Conservation (phyloP, 495 filamentous ascomycete species). For the Penicillium roqueforti region DNA sequence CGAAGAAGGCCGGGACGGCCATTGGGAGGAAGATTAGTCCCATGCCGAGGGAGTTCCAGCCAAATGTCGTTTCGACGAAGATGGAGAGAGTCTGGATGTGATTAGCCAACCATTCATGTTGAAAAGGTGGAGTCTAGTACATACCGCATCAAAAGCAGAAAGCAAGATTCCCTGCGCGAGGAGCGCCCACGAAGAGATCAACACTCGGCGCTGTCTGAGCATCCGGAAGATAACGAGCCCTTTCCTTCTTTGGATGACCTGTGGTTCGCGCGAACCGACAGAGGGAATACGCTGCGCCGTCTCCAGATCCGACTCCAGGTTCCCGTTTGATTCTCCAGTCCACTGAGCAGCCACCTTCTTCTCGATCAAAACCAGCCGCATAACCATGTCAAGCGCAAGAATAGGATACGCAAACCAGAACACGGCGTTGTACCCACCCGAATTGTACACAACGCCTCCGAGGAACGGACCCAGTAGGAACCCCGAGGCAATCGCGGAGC, state of each 20-base stretch:
- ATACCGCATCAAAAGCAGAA: constrained; percentile 34
- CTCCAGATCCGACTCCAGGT: constrained; percentile 1
- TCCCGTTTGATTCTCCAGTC: constrained; percentile 3
- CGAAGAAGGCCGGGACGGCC: constrained; percentile 59
- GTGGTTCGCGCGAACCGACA: neutral
- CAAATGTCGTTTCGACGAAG: constrained; percentile 58
- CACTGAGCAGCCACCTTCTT: constrained; percentile 45
- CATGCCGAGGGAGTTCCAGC: constrained; percentile 64
- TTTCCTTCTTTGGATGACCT: neutral
- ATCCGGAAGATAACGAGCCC: constrained; percentile 22
- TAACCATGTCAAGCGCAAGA: constrained; percentile 56
- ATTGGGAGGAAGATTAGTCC: constrained; percentile 70
- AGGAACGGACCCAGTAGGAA: constrained; percentile 50
- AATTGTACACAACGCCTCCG: constrained; percentile 58
- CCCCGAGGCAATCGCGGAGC: constrained; percentile 29
- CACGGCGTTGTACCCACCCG: constrained; percentile 56
- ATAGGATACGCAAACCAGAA: constrained; percentile 56
- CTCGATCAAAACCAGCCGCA: constrained; percentile 60
- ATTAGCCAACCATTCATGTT: neutral
- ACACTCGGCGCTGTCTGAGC: constrained; percentile 26
- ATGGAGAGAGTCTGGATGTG: constrained; percentile 52
- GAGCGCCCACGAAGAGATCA: constrained; percentile 32
- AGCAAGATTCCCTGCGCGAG: constrained; percentile 30
- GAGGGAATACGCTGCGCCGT: neutral
- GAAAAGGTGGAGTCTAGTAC: neutral